Conservation (phyloP, 1,284 basidiomycete species). For the Cryptococcus maquisensis region DNA sequence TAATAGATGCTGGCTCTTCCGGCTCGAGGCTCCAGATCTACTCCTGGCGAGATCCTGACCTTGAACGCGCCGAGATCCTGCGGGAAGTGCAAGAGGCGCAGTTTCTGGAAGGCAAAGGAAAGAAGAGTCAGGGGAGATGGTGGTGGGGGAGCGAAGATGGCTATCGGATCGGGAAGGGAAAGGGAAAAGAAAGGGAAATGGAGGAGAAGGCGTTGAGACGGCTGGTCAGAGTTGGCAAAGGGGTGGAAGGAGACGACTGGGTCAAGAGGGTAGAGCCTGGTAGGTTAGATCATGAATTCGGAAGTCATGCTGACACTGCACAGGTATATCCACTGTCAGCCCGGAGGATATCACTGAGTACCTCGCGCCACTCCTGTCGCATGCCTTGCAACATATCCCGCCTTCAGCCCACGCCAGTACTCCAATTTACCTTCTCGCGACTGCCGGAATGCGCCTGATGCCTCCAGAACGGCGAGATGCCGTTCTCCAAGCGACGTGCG, state of each 20-base stretch:
- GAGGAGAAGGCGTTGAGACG: conserved; percentile 56
- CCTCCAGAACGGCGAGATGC: conserved; percentile 63
- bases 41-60: conserved; percentile 83
- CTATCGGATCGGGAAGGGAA: conserved; percentile 31
- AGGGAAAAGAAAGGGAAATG: conserved; percentile 36
- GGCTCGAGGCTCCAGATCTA: conserved; percentile 95
- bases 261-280: conserved; percentile 90
- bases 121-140: conserved; percentile 6
- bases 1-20: conserved; percentile 96
- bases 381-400: conserved; percentile 79
- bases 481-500: conserved; percentile 72
- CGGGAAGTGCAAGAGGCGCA: conserved; percentile 32
- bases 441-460: conserved; percentile 94
- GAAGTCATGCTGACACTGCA: conserved; percentile 1
- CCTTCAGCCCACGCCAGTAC: conserved; percentile 76
- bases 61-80: conserved; percentile 50
- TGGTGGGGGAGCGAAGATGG: conserved; percentile 38
- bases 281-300: conserved; percentile 50
- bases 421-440: conserved; percentile 90
- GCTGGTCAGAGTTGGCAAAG: conserved; percentile 62
- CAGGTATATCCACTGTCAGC: conserved; percentile 81
- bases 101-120: neutral
- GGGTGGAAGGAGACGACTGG: conserved; percentile 79
- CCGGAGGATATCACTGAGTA: conserved; percentile 67
- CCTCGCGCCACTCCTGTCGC: conserved; percentile 74